Evolutionary conservation across 2,329 filamentous ascomycete species (phyloP), one percentile per base, ranked within the genome.

Genomic region (Elsinoe perseae): DNA sequence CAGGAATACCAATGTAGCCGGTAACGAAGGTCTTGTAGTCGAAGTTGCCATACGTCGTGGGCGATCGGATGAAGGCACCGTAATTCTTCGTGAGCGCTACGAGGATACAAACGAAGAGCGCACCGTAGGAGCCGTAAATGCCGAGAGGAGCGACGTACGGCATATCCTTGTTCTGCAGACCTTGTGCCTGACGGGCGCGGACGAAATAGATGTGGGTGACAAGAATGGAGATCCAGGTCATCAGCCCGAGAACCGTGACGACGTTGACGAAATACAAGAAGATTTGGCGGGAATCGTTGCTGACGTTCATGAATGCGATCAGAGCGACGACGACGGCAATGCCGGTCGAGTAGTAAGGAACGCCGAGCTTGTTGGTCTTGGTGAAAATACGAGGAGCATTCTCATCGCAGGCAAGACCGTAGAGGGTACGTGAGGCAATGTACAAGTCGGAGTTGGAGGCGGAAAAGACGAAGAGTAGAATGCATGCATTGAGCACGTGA

Each of bases 41-140:
- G 61, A 87, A 87, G 52, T 75, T 74, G 54, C 76, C 77, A 57
- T 77, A 75, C 62, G 73, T n/a, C n/a, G n/a, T 65, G 63, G 68
- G 60, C 40, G 64, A 69, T 58, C 68, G 70, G 2, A 81, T 75
- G 70, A 93, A 93, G 58, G 86, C 84, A 56, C 80, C 77, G 71
- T 83, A 93, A 76, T 89, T 91, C 79, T 93, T 95, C 66, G 88
- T 92, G 53, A 95, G 67, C 1, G 85, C 80, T 59, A 93, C 86
- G 30, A 93, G 67, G 65, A 79, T 77, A 72, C 86, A 89, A 72
- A 89, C 84, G 65, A 76, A 73, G 1, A 93, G 76, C 0, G 85
- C 85, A 58, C 75, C 73, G 66, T 82, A 82, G 0, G 84, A 89
- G 9, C 88, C 89, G 59, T 69, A 79, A 34, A 82, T 72, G n/a